Base-by-base conservation (phyloP, 192 early-diverging fungal species). In the Mortierella claussenii region DNA sequence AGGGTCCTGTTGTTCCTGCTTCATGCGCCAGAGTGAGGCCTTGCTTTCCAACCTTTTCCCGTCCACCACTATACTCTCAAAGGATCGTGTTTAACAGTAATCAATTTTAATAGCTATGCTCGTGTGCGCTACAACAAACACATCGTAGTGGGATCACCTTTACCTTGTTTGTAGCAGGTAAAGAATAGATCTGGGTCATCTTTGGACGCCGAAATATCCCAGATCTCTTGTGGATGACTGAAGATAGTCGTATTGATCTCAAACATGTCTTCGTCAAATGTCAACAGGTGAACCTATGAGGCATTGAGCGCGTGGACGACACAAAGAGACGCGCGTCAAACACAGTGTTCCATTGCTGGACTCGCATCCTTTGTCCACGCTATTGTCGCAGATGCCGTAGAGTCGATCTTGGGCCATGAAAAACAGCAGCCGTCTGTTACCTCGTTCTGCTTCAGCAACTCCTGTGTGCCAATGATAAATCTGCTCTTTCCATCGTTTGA, bases 401-500 rank as follows among this genome's bases (percentile, higher is more conserved):
- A n/a, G n/a, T n/a, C n/a, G n/a, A n/a, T n/a, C n/a, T n/a, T n/a
- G n/a, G n/a, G n/a, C n/a, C n/a, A n/a, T n/a, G n/a, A n/a, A n/a
- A n/a, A n/a, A n/a, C n/a, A n/a, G n/a, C n/a, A n/a, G n/a, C n/a
- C n/a, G n/a, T n/a, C n/a, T n/a, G n/a, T 52, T 43, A 93, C 88
- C 69, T 87, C 87, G 70, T 93, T 93, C 26, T 83, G 65, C 15
- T 81, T 69, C 53, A 83, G 76, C 1, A 85, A 68, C 31, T 85
- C 87, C 21, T 84, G 65, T 1, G 93, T 90, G 3, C 92, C 93
- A 28, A 90, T 89, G 48, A 94, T 69, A 79, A 92, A 95, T 53
- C 90, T 71, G 58, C 84, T 91, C 13, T 89, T 83, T n/a, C 90
- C 89, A 33, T 67, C 55, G 23, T 88, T 89, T 3, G 82, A 90